Evolutionary conservation across 768 basidiomycete species (phyloP).

Genomic region (Kwoniella heveanensis): DNA sequence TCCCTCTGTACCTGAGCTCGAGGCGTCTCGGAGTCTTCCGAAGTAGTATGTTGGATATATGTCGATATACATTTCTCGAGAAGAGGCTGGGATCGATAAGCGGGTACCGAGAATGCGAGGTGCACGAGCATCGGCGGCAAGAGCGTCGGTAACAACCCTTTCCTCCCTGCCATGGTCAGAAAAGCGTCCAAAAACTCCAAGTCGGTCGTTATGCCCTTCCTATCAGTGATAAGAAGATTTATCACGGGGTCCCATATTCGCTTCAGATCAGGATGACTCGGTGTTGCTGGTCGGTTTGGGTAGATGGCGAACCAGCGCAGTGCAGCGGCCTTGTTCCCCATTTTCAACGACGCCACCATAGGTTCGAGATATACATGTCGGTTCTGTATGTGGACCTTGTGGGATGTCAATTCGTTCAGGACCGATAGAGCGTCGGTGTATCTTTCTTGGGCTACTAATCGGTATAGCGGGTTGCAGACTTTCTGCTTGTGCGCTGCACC

Average conservation of each 20-base stretch:
- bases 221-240: constrained; percentile 19
- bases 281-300: constrained; percentile 43
- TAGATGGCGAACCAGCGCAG: constrained; percentile 43
- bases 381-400: constrained; percentile 22
- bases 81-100: constrained; percentile 7
- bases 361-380: constrained; percentile 36
- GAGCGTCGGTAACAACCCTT: constrained; percentile 39
- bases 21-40: constrained; percentile 10
- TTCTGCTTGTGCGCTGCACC: neutral
- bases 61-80: constrained; percentile 16
- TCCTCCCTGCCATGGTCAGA: constrained; percentile 26
- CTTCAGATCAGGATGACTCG: constrained; percentile 27
- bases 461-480: constrained; percentile 36
- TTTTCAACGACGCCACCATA: constrained; percentile 17
- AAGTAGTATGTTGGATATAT: constrained; percentile 27
- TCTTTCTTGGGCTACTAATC: constrained; percentile 24
- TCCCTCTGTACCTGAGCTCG: constrained; percentile 19
- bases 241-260: constrained; percentile 35
- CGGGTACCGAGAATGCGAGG: constrained; percentile 22
- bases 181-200: constrained; percentile 22
- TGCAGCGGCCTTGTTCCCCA: constrained; percentile 20
- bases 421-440: constrained; percentile 30
- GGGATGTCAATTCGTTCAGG: constrained; percentile 29
- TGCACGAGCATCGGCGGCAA: constrained; percentile 27
- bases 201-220: constrained; percentile 13